Evolutionary conservation across 1,139 yeast species (phyloP), one percentile per base, ranked within the genome.

Genomic region (Saccharomyces uvarum): DNA sequence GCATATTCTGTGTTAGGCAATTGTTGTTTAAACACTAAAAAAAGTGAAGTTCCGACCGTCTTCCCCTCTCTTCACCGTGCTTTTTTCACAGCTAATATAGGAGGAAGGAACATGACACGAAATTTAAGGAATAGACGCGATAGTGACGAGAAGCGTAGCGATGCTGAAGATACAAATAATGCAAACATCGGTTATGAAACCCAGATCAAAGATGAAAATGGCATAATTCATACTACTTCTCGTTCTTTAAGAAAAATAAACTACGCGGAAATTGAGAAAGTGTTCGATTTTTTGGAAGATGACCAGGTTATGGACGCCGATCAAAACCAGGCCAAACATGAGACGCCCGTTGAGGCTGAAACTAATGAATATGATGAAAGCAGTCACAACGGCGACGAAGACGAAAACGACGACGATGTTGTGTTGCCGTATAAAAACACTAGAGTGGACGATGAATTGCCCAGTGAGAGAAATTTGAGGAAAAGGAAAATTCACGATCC

Each of bases 231-330:
- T 49, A 67, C 70, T 2, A 64, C 70, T 2, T 50, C 65, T 8
- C 58, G 70, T 48, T 66, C 70, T 2, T 50, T 66, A 57, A 60
- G 64, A 51, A 67, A 65, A 52, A 60, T 69, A n/a, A 68, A 67
- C 47, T 69, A 70, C 48, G 72, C 74, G 2, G 71, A 66, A 49
- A 63, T 67, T 3, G 74, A 70, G 47, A 60, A 68, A 31, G 64
- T 60, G n/a, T 62, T 65, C 16, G 72, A 66, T 51, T 68, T 62
- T 52, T 56, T 68, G 14, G 71, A 67, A 7, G 68, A 64, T 13
- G 64, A 59, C 16, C 64, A 57, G 28, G 60, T 52, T 29, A 53
- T 50, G 29, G 59, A 55, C 14, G 50, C 46, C 29, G 54, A 46
- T 5, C 54, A 53, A 31, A 53, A 49, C 47, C 49, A 51, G 48